Conservation (phyloP, 1,139 yeast genomes). For the Yamadazyma spencermartinsiae region DNA sequence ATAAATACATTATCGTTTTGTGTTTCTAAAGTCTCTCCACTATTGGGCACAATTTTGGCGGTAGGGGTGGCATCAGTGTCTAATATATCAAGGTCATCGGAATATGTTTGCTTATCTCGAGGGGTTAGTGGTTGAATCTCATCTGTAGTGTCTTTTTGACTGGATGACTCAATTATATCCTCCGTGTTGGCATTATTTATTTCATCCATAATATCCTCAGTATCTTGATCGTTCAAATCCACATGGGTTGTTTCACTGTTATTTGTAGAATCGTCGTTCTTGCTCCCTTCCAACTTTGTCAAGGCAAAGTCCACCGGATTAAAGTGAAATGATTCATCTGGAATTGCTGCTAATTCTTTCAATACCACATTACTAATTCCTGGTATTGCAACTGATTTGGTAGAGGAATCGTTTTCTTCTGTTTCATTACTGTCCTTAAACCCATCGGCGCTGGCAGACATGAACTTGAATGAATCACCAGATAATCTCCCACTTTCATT, state of each 20-base stretch:
- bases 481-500: constrained; percentile 13
- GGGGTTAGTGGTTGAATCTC: background rate
- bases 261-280: constrained; percentile 17
- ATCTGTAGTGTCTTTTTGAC: background rate
- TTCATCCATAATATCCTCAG: constrained; percentile 41
- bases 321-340: constrained; percentile 68
- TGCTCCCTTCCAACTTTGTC: constrained; percentile 73
- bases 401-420: constrained; percentile 14
- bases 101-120: background rate
- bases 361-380: constrained; percentile 65
- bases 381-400: constrained; percentile 50
- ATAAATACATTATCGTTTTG: constrained; percentile 16
- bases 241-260: constrained; percentile 27
- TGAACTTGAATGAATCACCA: constrained; percentile 2
- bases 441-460: constrained; percentile 5
- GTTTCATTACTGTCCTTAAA: constrained; percentile 7
- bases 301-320: constrained; percentile 74
- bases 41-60: background rate
- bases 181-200: constrained; percentile 44
- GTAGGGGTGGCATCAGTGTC: constrained; percentile 5
- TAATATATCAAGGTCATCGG: background rate
- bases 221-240: constrained; percentile 18
- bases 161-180: constrained; percentile 32
- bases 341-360: constrained; percentile 74
- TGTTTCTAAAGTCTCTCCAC: constrained; percentile 9